These are phyloP conservation scores for Wickerhamomyces ciferrii DNA, from an alignment of 805 yeast genomes.

Conservation along the genomic window DNA sequence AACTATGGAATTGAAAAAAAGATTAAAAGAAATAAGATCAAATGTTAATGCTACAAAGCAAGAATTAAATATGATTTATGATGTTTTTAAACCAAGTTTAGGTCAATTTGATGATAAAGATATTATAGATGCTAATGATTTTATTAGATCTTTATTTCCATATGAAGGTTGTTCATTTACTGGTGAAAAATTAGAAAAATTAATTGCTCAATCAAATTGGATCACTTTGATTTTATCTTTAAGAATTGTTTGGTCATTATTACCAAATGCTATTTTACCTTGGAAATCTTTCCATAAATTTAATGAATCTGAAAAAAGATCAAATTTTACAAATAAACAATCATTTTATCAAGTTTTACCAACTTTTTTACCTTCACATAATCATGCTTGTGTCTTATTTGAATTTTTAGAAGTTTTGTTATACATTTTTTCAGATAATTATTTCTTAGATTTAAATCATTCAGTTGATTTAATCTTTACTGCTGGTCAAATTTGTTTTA, in stretches of 20 bases:
- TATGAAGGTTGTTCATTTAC: conserved; percentile 31
- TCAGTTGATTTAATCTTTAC: conserved; percentile 28
- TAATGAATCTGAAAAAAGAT: conserved; percentile 16
- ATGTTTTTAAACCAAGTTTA: conserved; percentile 29
- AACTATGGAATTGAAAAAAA: conserved; percentile 24
- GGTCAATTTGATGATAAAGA: conserved; percentile 28
- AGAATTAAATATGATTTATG: conserved; percentile 18
- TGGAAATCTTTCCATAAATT: conserved; percentile 28
- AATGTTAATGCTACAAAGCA: conserved; percentile 6
- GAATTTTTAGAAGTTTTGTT: conserved; percentile 31
- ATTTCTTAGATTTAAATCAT: conserved; percentile 23
- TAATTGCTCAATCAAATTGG: conserved; percentile 19
- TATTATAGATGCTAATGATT: conserved; percentile 20
- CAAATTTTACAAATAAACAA: conserved; percentile 20
- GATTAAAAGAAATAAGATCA: conserved; percentile 13
- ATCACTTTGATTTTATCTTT: conserved; percentile 23
- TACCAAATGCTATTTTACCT: conserved; percentile 29
- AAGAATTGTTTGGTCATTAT: conserved; percentile 28
- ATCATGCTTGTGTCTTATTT: conserved; percentile 29
- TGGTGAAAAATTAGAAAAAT: conserved; percentile 22
- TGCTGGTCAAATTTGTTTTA: conserved; percentile 31
- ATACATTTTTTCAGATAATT: conserved; percentile 25
- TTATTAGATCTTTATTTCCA: conserved; percentile 27
- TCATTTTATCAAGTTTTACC: conserved; percentile 30
- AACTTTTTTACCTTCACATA: conserved; percentile 26